These are phyloP conservation scores for Mycosarcoma mackinlayi DNA, from an alignment of 1,284 basidiomycete genomes.

Conservation along the genomic window DNA sequence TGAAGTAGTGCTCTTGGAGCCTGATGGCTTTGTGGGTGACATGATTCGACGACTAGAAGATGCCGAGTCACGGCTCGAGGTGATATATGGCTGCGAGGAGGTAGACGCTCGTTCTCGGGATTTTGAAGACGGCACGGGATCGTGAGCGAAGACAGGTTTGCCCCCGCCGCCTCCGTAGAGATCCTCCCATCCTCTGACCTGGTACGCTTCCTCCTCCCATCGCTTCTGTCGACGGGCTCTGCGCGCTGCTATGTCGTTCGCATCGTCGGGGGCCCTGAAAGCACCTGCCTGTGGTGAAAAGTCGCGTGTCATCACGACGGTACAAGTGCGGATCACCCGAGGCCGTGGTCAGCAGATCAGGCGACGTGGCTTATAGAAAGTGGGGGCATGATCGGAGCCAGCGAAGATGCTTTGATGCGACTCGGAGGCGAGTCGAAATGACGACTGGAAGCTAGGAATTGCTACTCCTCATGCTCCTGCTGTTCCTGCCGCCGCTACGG, in stretches of 20 bases:
- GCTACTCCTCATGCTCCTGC: too few species aligned
- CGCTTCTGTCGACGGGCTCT: slow-evolving; percentile 25
- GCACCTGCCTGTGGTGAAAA: slow-evolving; percentile 1
- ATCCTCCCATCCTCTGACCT: slow-evolving; percentile 34
- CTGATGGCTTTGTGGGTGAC: background rate
- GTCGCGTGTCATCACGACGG: background rate
- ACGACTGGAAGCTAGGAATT: too few species aligned
- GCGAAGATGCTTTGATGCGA: too few species aligned
- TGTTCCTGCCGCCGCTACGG: too few species aligned
- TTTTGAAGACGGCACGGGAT: background rate
- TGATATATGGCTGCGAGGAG: background rate
- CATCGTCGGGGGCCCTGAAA: background rate
- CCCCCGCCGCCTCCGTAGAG: slow-evolving; percentile 27
- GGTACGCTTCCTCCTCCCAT: slow-evolving; percentile 25
- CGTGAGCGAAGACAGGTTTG: slow-evolving; percentile 17
- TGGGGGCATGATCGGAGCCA: background rate
- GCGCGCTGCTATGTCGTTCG: slow-evolving; percentile 13
- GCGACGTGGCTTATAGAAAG: too few species aligned
- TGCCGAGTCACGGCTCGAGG: slow-evolving; percentile 1
- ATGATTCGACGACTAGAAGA: background rate
- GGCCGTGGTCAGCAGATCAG: too few species aligned
- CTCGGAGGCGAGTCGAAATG: too few species aligned
- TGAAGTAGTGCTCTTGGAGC: background rate
- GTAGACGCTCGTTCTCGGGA: background rate
- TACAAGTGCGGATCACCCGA: too few species aligned